Conservation (phyloP, 2,329 filamentous ascomycete genomes). For the Alternaria dauci region DNA sequence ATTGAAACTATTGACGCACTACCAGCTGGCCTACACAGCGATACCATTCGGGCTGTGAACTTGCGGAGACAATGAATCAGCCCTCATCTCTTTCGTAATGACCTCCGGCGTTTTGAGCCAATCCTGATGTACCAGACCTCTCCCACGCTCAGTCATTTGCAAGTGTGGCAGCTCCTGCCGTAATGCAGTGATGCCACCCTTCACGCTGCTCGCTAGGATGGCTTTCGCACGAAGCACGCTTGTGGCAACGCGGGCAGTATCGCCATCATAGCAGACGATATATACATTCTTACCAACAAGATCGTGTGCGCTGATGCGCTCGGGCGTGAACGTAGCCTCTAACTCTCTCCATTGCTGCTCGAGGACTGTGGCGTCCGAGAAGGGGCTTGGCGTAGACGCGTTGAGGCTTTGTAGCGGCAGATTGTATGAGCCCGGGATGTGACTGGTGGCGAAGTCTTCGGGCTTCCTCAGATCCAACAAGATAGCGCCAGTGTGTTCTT, state of each 20-base stretch:
- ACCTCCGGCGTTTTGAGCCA: slow-evolving; percentile 7
- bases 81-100: slow-evolving; percentile 4
- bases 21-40: background rate
- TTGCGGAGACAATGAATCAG: slow-evolving; percentile 13
- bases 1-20: background rate
- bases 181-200: slow-evolving; percentile 25
- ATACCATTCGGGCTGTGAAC: slow-evolving; percentile 4
- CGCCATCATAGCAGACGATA: slow-evolving; percentile 29
- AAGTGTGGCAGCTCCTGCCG: slow-evolving; percentile 20
- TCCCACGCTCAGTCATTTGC: slow-evolving; percentile 16
- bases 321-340: slow-evolving; percentile 24
- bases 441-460: slow-evolving; percentile 23
- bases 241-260: slow-evolving; percentile 31
- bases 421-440: slow-evolving; percentile 32
- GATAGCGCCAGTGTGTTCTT: background rate
- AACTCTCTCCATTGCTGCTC: slow-evolving; percentile 33
- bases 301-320: slow-evolving; percentile 29
- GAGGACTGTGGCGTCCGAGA: slow-evolving; percentile 23
- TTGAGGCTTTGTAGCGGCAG: slow-evolving; percentile 28
- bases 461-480: slow-evolving; percentile 30
- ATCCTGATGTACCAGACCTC: slow-evolving; percentile 11
- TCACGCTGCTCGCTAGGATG: slow-evolving; percentile 27
- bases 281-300: slow-evolving; percentile 29
- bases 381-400: slow-evolving; percentile 21
- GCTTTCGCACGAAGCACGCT: slow-evolving; percentile 29